Evolutionary conservation across 257 asterid species (phyloP), one percentile per base, ranked within the genome.

Genomic region (Solanum chilense): DNA sequence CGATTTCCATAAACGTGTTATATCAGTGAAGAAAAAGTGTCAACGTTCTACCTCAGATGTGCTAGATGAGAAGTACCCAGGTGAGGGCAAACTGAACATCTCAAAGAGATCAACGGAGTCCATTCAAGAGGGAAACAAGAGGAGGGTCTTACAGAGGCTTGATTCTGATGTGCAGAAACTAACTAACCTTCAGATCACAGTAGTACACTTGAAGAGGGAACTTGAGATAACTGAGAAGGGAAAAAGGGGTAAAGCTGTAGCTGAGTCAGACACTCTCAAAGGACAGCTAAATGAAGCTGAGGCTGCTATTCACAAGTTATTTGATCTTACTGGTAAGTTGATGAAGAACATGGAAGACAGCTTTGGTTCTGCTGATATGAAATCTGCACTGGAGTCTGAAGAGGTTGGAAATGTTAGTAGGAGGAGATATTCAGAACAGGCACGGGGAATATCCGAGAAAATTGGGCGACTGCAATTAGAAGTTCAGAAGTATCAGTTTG

Each of bases 281-380:
- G 94, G 91, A 62, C 98, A 97, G 92, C 94, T 97, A n/a, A 94
- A 91, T 45, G 99, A 96, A 91, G 96, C 98, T 64, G 97, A 97
- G 78, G 60, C 91, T 23, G 88, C 95, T 16, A 87, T 96, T 84
- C 70, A 92, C 92, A 95, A 94, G 92, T 83, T 97, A 89, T 93
- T 93, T 80, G 98, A 97, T 83, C 92, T 93, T 82, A 95, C 93
- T 47, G 94, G 92, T 37, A 93, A 93, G 85, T 82, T 97, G 92
- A 91, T 78, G 91, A 96, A 94, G 86, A 94, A 77, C 70, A 78
- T 95, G 5, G 98, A 96, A 49, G 94, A 91, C 68, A 66, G 91
- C 25, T 86, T 90, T 78, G 84, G 91, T 3, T 91, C 91, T 82
- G 84, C 93, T 11, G 94, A 91, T 47, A 15, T 88, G 10, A 93